These are phyloP conservation scores for Chalciporus chontae DNA, from an alignment of 768 basidiomycete species.

Conservation along the genomic window DNA sequence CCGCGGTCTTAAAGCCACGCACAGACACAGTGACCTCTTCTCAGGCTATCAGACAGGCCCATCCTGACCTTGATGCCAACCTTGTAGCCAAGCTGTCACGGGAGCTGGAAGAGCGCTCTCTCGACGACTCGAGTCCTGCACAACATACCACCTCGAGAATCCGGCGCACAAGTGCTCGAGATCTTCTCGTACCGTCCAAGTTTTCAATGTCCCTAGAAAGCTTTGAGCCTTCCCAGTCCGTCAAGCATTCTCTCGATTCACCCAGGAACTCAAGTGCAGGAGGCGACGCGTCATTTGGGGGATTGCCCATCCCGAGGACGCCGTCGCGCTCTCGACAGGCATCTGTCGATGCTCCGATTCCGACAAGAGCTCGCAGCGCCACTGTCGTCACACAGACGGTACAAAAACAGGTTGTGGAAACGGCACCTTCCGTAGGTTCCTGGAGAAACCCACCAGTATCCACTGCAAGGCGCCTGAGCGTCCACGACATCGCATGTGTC, in stretches of 20 bases:
- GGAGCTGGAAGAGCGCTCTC: slow-evolving; percentile 18
- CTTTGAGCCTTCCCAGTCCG: slow-evolving; percentile 7
- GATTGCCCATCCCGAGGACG: slow-evolving; percentile 12
- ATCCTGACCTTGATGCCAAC: slow-evolving; percentile 21
- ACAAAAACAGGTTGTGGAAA: neutral
- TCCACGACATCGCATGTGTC: slow-evolving; percentile 1
- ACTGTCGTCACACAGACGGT: slow-evolving; percentile 9
- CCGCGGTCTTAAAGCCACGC: slow-evolving; percentile 35
- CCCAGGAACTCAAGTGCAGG: slow-evolving; percentile 7
- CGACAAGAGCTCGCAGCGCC: slow-evolving; percentile 15
- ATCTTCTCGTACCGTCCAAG: slow-evolving; percentile 21
- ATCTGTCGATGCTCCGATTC: slow-evolving; percentile 17
- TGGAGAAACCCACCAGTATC: slow-evolving; percentile 1
- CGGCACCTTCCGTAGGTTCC: neutral
- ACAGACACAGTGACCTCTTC: slow-evolving; percentile 15
- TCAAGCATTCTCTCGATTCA: slow-evolving; percentile 1
- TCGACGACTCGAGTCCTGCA: slow-evolving; percentile 14
- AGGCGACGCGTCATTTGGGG: slow-evolving; percentile 5
- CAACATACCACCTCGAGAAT: slow-evolving; percentile 6
- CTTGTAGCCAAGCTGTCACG: slow-evolving; percentile 18
- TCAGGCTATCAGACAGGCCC: slow-evolving; percentile 24
- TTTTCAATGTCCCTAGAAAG: slow-evolving; percentile 7
- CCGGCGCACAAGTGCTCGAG: slow-evolving; percentile 19
- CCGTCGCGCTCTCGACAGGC: slow-evolving; percentile 17
- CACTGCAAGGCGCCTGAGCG: neutral